Conservation (phyloP, 371 early-diverging fungal species). For the Rhizopus sp. region DNA sequence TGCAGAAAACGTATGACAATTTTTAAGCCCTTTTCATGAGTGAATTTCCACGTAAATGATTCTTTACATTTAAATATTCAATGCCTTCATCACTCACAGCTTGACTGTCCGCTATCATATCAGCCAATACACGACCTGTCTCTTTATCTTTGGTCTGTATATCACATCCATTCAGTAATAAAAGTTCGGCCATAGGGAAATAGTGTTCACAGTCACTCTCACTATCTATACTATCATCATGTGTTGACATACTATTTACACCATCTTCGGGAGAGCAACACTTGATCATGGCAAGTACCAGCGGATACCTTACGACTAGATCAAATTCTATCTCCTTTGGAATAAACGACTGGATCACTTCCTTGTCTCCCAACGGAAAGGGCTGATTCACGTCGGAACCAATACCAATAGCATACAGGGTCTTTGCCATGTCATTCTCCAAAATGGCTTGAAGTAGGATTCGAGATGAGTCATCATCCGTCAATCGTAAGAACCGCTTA, state of each 20-base stretch:
- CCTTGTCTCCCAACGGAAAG: neutral
- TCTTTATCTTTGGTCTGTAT: constrained; percentile 21
- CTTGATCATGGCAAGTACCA: constrained; percentile 6
- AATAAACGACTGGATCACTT: neutral
- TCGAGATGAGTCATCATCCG: constrained; percentile 3
- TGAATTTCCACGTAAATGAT: constrained; percentile 38
- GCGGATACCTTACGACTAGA: neutral
- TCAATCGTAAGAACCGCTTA: constrained; percentile 22
- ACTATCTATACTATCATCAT: neutral
- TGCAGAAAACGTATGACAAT: too few species aligned
- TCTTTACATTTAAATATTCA: constrained; percentile 44
- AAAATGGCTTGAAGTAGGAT: constrained; percentile 42
- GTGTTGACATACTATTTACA: neutral
- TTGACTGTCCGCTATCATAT: constrained; percentile 32
- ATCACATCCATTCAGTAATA: constrained; percentile 57
- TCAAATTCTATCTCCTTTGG: neutral
- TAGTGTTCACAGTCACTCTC: constrained; percentile 8
- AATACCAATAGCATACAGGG: constrained; percentile 43
- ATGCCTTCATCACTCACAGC: constrained; percentile 43
- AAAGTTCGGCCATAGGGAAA: constrained; percentile 55
- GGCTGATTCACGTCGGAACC: constrained; percentile 43
- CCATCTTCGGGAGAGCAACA: constrained; percentile 1
- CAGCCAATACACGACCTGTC: constrained; percentile 31
- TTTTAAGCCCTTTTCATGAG: constrained; percentile 14
- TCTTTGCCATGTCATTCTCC: constrained; percentile 35